Evolutionary conservation across 208 protist species (phyloP).

Genomic region (Leishmania tropica): DNA sequence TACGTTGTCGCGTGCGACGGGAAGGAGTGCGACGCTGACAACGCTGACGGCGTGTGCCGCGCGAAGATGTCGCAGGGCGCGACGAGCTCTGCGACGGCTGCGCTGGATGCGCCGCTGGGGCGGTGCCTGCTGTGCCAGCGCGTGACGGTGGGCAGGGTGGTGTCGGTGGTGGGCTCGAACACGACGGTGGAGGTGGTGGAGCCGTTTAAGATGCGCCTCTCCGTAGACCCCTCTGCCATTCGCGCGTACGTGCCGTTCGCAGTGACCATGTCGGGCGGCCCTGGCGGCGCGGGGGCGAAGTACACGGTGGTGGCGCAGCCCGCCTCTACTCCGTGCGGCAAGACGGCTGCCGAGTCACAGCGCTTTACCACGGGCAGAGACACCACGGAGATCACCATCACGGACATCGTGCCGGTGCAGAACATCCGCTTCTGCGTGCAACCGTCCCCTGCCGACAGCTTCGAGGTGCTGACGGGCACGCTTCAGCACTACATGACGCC

Average conservation of each 20-base stretch:
- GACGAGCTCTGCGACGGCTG: slow-evolving; percentile 1
- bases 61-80: slow-evolving; percentile 8
- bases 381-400: slow-evolving; percentile 30
- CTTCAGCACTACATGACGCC: slow-evolving; percentile 68
- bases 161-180: slow-evolving; percentile 31
- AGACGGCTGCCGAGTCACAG: slow-evolving; percentile 29
- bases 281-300: neutral
- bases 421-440: slow-evolving; percentile 37
- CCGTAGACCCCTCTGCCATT: slow-evolving; percentile 22
- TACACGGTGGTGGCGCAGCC: slow-evolving; percentile 29
- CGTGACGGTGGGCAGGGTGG: neutral
- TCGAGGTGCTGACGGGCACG: slow-evolving; percentile 27
- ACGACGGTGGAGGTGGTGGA: slow-evolving; percentile 44
- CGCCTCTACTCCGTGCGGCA: slow-evolving; percentile 26
- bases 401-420: slow-evolving; percentile 15
- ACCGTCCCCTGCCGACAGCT: slow-evolving; percentile 21
- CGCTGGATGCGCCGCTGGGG: slow-evolving; percentile 33
- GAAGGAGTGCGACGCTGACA: slow-evolving; percentile 20
- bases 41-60: slow-evolving; percentile 15
- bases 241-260: slow-evolving; percentile 42
- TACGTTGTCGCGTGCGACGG: slow-evolving; percentile 23
- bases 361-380: slow-evolving; percentile 23
- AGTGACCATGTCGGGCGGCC: slow-evolving; percentile 39
- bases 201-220: slow-evolving; percentile 36
- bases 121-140: slow-evolving; percentile 60